Conservation (phyloP, 2,329 filamentous ascomycete species). For the Trichophyton verrucosum region DNA sequence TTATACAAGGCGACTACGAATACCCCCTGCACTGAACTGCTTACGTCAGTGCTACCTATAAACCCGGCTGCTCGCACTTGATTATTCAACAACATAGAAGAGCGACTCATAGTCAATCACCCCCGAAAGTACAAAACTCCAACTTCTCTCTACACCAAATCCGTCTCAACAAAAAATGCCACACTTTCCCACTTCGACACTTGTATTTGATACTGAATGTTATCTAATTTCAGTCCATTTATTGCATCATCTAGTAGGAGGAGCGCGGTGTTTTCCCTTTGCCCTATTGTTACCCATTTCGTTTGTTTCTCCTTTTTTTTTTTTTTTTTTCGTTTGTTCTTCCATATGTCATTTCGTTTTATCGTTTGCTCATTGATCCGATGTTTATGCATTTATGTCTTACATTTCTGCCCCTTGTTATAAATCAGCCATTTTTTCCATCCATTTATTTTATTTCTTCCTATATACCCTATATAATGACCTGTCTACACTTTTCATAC, state of each 20-base stretch:
- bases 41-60: constrained; percentile 7
- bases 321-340: neutral
- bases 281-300: neutral
- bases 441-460: neutral
- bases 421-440: neutral
- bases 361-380: neutral
- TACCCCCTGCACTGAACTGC: neutral
- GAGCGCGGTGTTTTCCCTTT: constrained; percentile 2
- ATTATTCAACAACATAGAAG: constrained; percentile 3
- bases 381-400: constrained; percentile 3
- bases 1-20: neutral
- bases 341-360: constrained; percentile 1
- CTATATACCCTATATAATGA: constrained; percentile 5
- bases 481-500: neutral
- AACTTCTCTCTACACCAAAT: neutral
- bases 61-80: constrained; percentile 5
- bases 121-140: neutral
- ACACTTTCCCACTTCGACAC: constrained; percentile 3
- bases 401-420: neutral
- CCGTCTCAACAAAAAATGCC: neutral
- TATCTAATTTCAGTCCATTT: constrained; percentile 4
- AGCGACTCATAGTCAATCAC: neutral
- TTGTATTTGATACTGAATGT: constrained; percentile 5
- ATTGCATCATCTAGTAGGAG: constrained; percentile 2
- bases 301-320: neutral